Conservation (phyloP, 305 asterid genomes). For the Fraxinus sp. region DNA sequence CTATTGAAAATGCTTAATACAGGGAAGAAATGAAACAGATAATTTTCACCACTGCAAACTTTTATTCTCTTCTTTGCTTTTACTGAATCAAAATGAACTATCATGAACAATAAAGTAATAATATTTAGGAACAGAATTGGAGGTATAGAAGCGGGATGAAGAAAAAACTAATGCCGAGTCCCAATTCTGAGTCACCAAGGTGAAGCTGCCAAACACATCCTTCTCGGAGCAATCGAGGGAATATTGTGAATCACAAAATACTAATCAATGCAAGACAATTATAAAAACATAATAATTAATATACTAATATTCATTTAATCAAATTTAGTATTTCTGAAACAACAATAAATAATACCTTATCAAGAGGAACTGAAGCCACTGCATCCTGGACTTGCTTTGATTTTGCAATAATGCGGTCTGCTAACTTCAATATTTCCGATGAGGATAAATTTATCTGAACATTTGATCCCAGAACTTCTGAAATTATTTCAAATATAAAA, state of each 20-base stretch:
- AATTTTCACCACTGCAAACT: background rate
- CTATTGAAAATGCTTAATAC: background rate
- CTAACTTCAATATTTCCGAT: constrained; percentile 66
- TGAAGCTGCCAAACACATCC: constrained; percentile 9
- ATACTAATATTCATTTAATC: background rate
- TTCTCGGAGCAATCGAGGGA: background rate
- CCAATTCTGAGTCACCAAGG: background rate
- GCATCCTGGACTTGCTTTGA: constrained; percentile 77
- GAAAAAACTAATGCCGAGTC: background rate
- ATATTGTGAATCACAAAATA: constrained; percentile 5
- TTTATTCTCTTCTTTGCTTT: background rate
- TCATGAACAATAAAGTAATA: background rate
- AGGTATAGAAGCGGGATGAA: background rate
- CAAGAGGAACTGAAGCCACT: constrained; percentile 81
- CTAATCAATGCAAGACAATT: background rate
- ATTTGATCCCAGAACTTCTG: constrained; percentile 68
- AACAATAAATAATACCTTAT: constrained; percentile 50
- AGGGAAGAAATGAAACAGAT: background rate
- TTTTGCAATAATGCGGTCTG: constrained; percentile 64
- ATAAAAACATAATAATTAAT: background rate
- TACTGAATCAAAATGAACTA: background rate
- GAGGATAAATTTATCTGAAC: constrained; percentile 60
- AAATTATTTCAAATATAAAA: constrained; percentile 20
- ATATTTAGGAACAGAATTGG: background rate
- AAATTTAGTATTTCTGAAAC: background rate